phyloP scores from a whole-genome alignment of 1,284 basidiomycete genomes.

The Ustilago trichophora region DNA sequence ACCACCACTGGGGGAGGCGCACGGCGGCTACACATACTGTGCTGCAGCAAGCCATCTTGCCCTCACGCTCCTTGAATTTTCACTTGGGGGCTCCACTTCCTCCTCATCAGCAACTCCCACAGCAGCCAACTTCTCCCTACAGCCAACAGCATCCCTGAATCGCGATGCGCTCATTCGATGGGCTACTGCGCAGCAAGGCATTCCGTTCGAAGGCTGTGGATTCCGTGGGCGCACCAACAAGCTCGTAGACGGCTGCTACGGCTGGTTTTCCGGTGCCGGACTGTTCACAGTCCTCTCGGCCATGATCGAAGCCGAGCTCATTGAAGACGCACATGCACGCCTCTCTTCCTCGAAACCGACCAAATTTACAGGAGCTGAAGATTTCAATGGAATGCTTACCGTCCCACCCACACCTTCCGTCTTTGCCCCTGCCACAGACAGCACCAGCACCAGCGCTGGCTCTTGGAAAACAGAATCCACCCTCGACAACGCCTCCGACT shows the following conservation, averaged over 20 bases:
- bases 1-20: conserved; percentile 85
- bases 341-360: no score
- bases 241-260: conserved; percentile 97
- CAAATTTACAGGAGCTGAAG: conserved; percentile 45
- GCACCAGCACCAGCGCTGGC: conserved; percentile 4
- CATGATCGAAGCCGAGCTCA: conserved; percentile 69
- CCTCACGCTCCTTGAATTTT: conserved; percentile 70
- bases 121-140: background rate
- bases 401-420: conserved; percentile 14
- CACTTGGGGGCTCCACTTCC: conserved; percentile 5
- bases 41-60: conserved; percentile 85
- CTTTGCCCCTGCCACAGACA: background rate
- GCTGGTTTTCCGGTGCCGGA: conserved; percentile 93
- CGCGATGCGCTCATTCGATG: conserved; percentile 77
- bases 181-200: conserved; percentile 87
- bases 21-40: conserved; percentile 97
- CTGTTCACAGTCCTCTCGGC: conserved; percentile 82
- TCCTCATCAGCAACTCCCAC: background rate
- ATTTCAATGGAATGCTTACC: conserved; percentile 39
- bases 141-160: conserved; percentile 71
- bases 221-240: conserved; percentile 96
- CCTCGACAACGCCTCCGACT: background rate
- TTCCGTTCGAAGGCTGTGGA: conserved; percentile 84
- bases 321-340: conserved; percentile 6
- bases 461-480: conserved; percentile 44